Conservation (phyloP, 2,329 filamentous ascomycete genomes). For the Aspergillus viridinutans region DNA sequence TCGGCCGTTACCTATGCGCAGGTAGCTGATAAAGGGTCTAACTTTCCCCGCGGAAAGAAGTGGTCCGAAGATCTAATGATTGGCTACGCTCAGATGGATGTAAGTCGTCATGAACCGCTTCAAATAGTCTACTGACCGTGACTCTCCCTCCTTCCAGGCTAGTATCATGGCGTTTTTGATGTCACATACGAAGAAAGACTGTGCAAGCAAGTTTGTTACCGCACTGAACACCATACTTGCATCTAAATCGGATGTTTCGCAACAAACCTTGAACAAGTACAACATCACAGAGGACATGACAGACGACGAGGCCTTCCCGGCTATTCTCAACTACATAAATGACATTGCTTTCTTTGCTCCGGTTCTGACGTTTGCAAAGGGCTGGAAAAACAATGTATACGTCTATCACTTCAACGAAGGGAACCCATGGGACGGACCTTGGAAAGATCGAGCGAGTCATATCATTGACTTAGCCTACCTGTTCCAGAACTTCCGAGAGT, state of each 20-base stretch:
- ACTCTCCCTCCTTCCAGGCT: conserved; percentile 12
- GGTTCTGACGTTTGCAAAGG: conserved; percentile 37
- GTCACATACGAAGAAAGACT: conserved; percentile 16
- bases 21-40: conserved; percentile 19
- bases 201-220: conserved; percentile 20
- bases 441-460: conserved; percentile 39
- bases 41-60: conserved; percentile 36
- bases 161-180: conserved; percentile 29
- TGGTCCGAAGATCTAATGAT: conserved; percentile 49
- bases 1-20: conserved; percentile 20
- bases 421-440: conserved; percentile 45
- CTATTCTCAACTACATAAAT: conserved; percentile 42
- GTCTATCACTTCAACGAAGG: conserved; percentile 47
- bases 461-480: conserved; percentile 45
- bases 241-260: conserved; percentile 20
- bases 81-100: conserved; percentile 47
- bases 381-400: conserved; percentile 32
- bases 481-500: conserved; percentile 46
- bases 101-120: conserved; percentile 20
- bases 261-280: conserved; percentile 38
- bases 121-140: conserved; percentile 1
- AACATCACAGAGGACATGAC: conserved; percentile 30
- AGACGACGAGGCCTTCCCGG: conserved; percentile 41
- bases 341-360: conserved; percentile 48
- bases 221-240: conserved; percentile 18